These are phyloP conservation scores for Hygrophila difformis DNA, from an alignment of 257 asterid species.

Conservation along the genomic window DNA sequence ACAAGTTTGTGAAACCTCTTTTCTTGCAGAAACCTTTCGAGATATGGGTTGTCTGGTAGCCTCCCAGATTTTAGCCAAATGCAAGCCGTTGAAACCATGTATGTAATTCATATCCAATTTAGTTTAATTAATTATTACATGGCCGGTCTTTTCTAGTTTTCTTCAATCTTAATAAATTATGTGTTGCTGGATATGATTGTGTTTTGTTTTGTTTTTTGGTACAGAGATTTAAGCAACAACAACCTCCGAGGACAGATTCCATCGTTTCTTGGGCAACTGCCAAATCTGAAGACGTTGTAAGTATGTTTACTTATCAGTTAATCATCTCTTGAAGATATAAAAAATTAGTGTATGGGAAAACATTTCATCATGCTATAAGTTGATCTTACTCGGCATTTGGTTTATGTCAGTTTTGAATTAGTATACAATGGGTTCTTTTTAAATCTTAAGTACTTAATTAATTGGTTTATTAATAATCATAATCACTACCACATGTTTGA, in stretches of 20 bases:
- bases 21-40: slow-evolving; percentile 6
- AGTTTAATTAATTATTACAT: too few species aligned
- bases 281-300: slow-evolving; percentile 14
- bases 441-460: too few species aligned
- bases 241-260: not conserved
- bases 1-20: not conserved
- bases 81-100: slow-evolving; percentile 16
- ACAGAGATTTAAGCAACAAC: too few species aligned
- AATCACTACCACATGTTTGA: too few species aligned
- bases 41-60: slow-evolving; percentile 11
- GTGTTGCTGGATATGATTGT: not conserved
- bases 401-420: too few species aligned
- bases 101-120: not conserved
- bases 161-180: too few species aligned
- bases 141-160: too few species aligned
- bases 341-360: not conserved
- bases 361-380: not conserved
- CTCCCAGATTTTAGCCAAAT: slow-evolving; percentile 17
- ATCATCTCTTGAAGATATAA: not conserved
- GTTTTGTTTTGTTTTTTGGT: not conserved
- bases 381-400: too few species aligned
- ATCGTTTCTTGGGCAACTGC: too few species aligned
- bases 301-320: not conserved
- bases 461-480: too few species aligned
- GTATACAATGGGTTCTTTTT: too few species aligned